Percentiles rank a stretch among this genome's conserved stretches.
Evolutionary conservation across 2,329 filamentous ascomycete genomes (phyloP).

Genomic region (Beauveria rudraprayagi): DNA sequence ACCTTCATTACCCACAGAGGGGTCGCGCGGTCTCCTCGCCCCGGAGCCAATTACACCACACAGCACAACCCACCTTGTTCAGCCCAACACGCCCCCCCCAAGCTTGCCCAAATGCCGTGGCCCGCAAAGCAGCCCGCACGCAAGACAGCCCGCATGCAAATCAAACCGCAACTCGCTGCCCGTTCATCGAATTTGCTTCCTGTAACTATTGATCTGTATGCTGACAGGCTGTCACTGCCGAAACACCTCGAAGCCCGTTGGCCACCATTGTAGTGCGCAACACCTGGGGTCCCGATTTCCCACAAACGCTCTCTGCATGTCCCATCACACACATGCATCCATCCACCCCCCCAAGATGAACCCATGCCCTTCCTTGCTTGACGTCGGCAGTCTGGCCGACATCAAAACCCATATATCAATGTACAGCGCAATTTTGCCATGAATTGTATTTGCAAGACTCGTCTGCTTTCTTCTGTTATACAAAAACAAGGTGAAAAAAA

Average conservation of each 20-base stretch:
- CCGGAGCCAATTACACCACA: not conserved
- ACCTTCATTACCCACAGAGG: too few species aligned
- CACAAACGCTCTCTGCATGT: not conserved
- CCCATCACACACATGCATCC: not conserved
- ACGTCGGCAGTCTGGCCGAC: not conserved
- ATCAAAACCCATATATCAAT: not conserved
- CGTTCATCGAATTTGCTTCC: too few species aligned
- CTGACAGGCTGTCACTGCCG: too few species aligned
- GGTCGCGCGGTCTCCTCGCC: too few species aligned
- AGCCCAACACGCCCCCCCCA: conserved; percentile 8
- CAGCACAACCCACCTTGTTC: not conserved
- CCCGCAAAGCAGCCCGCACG: not conserved
- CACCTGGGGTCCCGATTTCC: not conserved
- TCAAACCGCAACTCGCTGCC: too few species aligned
- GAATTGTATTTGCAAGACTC: not conserved
- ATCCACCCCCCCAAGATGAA: not conserved
- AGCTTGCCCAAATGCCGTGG: not conserved
- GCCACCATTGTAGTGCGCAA: not conserved
- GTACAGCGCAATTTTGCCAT: not conserved
- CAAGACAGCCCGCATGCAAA: too few species aligned
- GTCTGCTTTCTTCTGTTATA: not conserved
- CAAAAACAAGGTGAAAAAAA: conserved; percentile 3
- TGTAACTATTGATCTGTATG: too few species aligned
- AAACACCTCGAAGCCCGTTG: too few species aligned
- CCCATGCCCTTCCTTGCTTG: not conserved